Evolutionary conservation across 768 basidiomycete species (phyloP).

Genomic region (Glaciozyma antarctica): DNA sequence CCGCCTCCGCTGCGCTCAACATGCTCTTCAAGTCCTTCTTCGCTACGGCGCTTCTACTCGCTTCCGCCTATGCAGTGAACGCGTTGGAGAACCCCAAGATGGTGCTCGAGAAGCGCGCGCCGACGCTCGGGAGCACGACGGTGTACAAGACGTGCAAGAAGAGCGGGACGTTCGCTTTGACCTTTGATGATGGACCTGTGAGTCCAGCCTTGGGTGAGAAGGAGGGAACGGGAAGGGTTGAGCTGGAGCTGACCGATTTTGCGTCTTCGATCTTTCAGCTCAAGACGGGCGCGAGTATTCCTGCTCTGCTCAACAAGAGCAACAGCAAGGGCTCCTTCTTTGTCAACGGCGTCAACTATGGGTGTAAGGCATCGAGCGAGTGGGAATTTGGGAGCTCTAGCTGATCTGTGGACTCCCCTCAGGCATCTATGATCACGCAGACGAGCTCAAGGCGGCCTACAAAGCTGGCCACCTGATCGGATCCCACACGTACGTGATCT

Average conservation of each 20-base stretch:
- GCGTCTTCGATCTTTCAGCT: neutral
- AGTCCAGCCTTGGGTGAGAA: neutral
- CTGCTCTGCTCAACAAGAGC: neutral
- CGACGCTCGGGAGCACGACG: too few relatives aligned
- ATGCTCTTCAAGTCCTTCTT: too few relatives aligned
- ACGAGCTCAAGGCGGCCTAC: slow-evolving; percentile 6
- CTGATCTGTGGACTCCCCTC: neutral
- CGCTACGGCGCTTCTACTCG: too few relatives aligned
- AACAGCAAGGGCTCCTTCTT: slow-evolving; percentile 8
- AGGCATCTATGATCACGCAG: slow-evolving; percentile 22
- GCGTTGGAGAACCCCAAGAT: too few relatives aligned
- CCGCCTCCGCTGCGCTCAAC: too few relatives aligned
- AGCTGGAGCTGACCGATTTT: neutral
- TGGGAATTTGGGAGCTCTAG: neutral
- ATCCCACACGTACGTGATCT: neutral
- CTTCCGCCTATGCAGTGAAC: too few relatives aligned
- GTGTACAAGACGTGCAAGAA: slow-evolving; percentile 16
- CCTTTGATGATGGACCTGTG: slow-evolving; percentile 32
- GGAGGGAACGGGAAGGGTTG: too few relatives aligned
- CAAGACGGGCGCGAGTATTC: neutral
- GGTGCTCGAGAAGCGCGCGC: too few relatives aligned
- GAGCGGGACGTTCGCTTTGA: slow-evolving; percentile 17
- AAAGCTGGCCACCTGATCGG: slow-evolving; percentile 14
- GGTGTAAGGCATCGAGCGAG: neutral
- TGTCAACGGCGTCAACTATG: slow-evolving; percentile 33